A percentile compares a stretch with the other conserved stretches of the same genome.
Conservation (phyloP, 176 grass and related monocot genomes). For the Puccinellia tenuiflora region DNA sequence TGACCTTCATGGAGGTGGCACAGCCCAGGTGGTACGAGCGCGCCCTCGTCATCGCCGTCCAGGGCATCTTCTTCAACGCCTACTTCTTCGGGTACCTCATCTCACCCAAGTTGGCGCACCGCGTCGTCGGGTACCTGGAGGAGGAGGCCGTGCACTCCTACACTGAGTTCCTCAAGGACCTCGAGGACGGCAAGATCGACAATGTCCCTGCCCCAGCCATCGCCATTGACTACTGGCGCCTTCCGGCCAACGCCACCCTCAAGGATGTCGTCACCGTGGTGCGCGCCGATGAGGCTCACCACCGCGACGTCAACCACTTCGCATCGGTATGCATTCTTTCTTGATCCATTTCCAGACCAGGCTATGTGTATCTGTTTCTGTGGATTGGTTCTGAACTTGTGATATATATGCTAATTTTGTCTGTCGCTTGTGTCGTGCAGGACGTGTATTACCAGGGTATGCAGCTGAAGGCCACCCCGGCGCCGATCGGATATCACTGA, state of each 20-base stretch:
- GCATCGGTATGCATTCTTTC: constrained; percentile 36
- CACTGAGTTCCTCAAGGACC: constrained; percentile 68
- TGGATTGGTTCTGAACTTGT: background rate
- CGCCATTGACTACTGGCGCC: constrained; percentile 78
- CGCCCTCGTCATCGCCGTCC: constrained; percentile 44
- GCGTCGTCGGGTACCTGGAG: constrained; percentile 68
- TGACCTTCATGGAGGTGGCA: constrained; percentile 58
- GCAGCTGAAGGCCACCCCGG: constrained; percentile 54
- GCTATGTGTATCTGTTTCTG: background rate
- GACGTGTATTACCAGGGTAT: constrained; percentile 72
- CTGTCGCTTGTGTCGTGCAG: constrained; percentile 20
- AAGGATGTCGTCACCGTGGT: constrained; percentile 64
- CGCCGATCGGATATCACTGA: constrained; percentile 65
- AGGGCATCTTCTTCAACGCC: constrained; percentile 61
- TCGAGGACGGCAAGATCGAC: constrained; percentile 53
- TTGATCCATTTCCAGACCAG: background rate
- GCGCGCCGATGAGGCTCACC: constrained; percentile 75
- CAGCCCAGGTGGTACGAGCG: constrained; percentile 47
- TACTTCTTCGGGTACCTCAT: constrained; percentile 55
- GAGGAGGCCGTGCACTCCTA: constrained; percentile 83
- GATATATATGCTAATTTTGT: background rate
- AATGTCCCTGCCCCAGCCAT: constrained; percentile 71
- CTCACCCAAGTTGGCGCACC: constrained; percentile 67
- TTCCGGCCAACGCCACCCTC: constrained; percentile 54
- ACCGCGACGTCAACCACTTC: constrained; percentile 82